phyloP scores from a whole-genome alignment of 495 filamentous ascomycete genomes.

The Penicillium crystallinum region DNA sequence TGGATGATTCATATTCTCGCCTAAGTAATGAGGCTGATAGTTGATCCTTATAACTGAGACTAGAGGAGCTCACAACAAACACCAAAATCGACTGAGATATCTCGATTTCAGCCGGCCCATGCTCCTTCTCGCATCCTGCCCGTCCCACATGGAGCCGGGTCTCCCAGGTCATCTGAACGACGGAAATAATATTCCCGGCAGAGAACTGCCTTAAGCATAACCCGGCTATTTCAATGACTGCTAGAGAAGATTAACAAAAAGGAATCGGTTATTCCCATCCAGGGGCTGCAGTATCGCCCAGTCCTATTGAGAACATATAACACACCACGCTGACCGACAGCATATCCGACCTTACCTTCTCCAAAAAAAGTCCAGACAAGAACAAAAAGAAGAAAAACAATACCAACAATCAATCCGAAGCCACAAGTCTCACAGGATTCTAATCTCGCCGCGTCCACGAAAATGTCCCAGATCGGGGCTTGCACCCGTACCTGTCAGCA shows the following conservation, averaged over 20 bases:
- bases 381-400: background rate
- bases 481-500: slow-evolving; percentile 18
- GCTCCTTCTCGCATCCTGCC: background rate
- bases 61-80: background rate
- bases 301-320: background rate
- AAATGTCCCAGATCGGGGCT: slow-evolving; percentile 15
- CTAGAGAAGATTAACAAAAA: background rate
- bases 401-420: background rate
- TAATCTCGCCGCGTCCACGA: slow-evolving; percentile 12
- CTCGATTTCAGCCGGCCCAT: slow-evolving; percentile 6
- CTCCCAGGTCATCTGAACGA: slow-evolving; percentile 23
- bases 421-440: slow-evolving; percentile 15
- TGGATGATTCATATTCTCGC: background rate
- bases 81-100: background rate
- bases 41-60: background rate
- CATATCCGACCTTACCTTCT: background rate
- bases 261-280: background rate
- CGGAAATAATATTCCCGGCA: slow-evolving; percentile 4
- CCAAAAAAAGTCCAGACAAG: background rate
- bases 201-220: background rate
- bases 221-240: slow-evolving; percentile 18
- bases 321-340: background rate
- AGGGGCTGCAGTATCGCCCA: background rate
- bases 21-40: slow-evolving; percentile 18
- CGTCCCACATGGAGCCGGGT: slow-evolving; percentile 17